A percentile compares a stretch with the other conserved stretches of the same genome.
phyloP scores from a whole-genome alignment of 2,329 filamentous ascomycete genomes.

The Davidsoniella eucalypti region DNA sequence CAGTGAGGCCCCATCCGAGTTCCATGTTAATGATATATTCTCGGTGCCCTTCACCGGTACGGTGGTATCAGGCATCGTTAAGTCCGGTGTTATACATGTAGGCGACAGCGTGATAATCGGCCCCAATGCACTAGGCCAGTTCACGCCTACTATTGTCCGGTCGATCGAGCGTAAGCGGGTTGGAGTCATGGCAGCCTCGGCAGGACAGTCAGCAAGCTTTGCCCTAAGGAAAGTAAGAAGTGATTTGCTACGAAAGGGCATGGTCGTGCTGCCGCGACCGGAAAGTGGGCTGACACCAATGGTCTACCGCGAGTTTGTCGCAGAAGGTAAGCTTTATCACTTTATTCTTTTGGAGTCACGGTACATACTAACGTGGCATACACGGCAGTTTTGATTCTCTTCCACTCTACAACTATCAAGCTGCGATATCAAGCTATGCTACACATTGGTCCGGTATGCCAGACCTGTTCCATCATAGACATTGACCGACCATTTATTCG shows the following conservation, averaged over 20 bases:
- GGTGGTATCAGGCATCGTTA: constrained; percentile 87
- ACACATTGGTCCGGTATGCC: constrained; percentile 84
- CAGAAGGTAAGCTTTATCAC: constrained; percentile 40
- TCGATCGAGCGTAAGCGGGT: constrained; percentile 93
- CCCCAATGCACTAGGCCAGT: constrained; percentile 79
- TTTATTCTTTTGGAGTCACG: neutral
- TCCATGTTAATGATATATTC: constrained; percentile 93
- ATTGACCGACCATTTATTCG: constrained; percentile 92
- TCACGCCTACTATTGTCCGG: constrained; percentile 69
- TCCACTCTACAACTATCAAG: constrained; percentile 92
- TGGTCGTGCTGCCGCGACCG: constrained; percentile 81
- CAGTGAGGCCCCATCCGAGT: constrained; percentile 74
- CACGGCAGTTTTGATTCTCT: constrained; percentile 65
- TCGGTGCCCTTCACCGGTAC: constrained; percentile 95
- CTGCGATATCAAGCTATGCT: constrained; percentile 96
- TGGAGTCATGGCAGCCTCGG: constrained; percentile 68
- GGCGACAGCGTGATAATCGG: constrained; percentile 84
- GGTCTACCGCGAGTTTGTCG: constrained; percentile 63
- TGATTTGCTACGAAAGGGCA: constrained; percentile 91
- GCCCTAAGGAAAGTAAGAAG: constrained; percentile 73
- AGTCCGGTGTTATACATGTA: constrained; percentile 69
- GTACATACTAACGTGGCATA: neutral
- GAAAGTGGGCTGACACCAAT: constrained; percentile 48
- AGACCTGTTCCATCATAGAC: constrained; percentile 94
- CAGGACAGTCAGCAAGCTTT: constrained; percentile 85